A percentile compares a stretch with the other conserved stretches of the same genome.
Evolutionary conservation across 495 filamentous ascomycete species (phyloP).

Genomic region (Neurospora pannonica): DNA sequence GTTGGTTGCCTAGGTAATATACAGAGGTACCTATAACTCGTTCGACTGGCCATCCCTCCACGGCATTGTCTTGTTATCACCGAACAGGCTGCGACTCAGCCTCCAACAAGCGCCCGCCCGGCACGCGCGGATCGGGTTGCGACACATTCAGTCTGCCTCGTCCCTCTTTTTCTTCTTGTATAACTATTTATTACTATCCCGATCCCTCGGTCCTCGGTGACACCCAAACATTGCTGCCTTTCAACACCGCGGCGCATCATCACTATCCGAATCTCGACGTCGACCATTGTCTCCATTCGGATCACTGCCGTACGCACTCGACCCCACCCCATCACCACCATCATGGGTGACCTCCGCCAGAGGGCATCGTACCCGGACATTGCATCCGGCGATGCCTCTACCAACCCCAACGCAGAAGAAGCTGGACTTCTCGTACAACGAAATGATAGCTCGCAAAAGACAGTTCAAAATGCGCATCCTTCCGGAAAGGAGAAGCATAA

Average conservation of each 20-base stretch:
- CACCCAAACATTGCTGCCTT: background rate
- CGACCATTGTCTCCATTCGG: background rate
- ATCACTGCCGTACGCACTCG: background rate
- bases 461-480: slow-evolving; percentile 37
- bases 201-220: background rate
- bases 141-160: background rate
- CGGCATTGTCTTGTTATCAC: background rate
- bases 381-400: background rate
- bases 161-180: background rate
- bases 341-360: background rate
- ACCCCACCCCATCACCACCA: background rate
- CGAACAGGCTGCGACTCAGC: background rate
- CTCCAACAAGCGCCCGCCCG: background rate
- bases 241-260: background rate
- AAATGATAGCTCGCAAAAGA: background rate
- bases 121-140: background rate
- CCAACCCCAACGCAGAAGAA: background rate
- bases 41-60: background rate
- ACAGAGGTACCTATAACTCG: background rate
- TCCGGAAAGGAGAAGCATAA: slow-evolving; percentile 62
- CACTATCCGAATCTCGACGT: background rate
- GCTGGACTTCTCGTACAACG: background rate
- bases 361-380: background rate
- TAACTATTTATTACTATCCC: background rate
- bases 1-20: background rate